phyloP scores from a whole-genome alignment of 441 rosid species.

The Gossypium davidsonii region DNA sequence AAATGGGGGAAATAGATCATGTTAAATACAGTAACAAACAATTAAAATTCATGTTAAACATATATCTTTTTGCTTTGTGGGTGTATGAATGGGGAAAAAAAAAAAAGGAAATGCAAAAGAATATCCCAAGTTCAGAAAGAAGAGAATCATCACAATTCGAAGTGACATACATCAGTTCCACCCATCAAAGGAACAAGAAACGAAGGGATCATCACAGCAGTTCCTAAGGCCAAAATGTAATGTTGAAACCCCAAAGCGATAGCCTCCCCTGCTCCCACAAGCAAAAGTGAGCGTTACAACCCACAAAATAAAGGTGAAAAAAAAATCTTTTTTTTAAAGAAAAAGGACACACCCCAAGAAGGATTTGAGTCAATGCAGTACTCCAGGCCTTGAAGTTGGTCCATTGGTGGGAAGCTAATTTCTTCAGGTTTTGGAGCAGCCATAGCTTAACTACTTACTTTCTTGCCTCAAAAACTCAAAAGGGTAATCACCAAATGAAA shows the following conservation, averaged over 20 bases:
- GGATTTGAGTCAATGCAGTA: constrained; percentile 99
- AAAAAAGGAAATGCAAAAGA: neutral
- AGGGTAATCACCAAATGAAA: constrained; percentile 31
- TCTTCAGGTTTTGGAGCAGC: constrained; percentile 92
- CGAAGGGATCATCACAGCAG: constrained; percentile 99
- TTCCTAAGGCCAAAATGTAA: constrained; percentile 90
- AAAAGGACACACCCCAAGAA: constrained; percentile 71
- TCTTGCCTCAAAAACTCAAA: constrained; percentile 13
- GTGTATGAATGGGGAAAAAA: neutral
- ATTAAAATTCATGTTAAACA: neutral
- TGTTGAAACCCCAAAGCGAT: constrained; percentile 95
- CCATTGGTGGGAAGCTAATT: constrained; percentile 86
- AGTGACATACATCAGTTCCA: constrained; percentile 70
- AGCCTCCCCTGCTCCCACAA: constrained; percentile 67
- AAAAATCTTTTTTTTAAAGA: neutral
- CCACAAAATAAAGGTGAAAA: neutral
- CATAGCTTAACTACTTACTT: constrained; percentile 31
- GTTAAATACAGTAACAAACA: neutral
- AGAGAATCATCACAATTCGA: neutral
- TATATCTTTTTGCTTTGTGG: neutral
- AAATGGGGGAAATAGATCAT: neutral
- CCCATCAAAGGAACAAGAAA: constrained; percentile 98
- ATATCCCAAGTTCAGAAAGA: neutral
- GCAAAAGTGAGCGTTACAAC: constrained; percentile 6
- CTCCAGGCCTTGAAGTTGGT: constrained; percentile 98